These are phyloP conservation scores for Aspergillus sergii DNA, from an alignment of 2,329 filamentous ascomycete genomes.

Conservation along the genomic window DNA sequence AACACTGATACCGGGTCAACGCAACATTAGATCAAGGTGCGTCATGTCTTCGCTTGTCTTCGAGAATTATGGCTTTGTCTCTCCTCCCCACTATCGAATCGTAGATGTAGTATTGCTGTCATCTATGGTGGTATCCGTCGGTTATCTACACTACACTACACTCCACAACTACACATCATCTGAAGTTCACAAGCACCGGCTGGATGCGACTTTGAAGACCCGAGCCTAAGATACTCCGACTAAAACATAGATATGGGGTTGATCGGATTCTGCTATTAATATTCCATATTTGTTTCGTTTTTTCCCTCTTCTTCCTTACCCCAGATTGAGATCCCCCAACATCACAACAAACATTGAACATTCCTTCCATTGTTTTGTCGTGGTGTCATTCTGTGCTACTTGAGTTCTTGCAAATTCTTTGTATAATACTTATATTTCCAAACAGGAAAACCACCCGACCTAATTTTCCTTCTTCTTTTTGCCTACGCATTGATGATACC, in stretches of 20 bases:
- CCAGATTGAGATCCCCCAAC: conserved; percentile 13
- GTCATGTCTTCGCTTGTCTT: not conserved
- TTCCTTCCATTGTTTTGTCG: not conserved
- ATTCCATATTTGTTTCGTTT: conserved; percentile 3
- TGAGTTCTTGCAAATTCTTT: not conserved
- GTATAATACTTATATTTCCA: not conserved
- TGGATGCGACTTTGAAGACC: not conserved
- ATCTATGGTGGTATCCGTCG: not conserved
- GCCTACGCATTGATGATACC: not conserved
- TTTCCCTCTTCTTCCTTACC: conserved; percentile 14
- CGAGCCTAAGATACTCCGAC: not conserved
- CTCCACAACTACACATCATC: not conserved
- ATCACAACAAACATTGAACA: conserved; percentile 7
- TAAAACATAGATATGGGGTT: not conserved
- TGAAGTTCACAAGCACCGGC: not conserved
- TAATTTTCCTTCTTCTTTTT: not conserved
- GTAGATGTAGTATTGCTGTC: not conserved
- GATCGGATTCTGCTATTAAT: not conserved
- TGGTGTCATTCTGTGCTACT: conserved; percentile 3
- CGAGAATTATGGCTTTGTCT: not conserved
- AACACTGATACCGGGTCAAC: not conserved
- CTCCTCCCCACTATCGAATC: not conserved
- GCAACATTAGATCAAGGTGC: not conserved
- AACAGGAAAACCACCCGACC: not conserved
- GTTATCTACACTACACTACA: conserved; percentile 1